Base-by-base conservation (phyloP, 192 early-diverging fungal species). In the Coemansia sp. region DNA sequence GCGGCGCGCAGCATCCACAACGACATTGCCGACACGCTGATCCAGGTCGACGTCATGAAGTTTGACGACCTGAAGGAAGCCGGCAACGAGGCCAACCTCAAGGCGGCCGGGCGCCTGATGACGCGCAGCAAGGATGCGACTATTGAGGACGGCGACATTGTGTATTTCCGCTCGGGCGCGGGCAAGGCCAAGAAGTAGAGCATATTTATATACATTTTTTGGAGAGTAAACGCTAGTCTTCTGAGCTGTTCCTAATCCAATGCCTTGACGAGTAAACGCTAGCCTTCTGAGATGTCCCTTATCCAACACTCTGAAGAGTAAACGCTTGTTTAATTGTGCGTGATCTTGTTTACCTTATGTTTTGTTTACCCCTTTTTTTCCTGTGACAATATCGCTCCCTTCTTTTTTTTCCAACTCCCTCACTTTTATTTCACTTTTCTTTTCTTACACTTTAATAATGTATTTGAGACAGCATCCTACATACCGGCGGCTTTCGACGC, bases 71-170 rank as follows among this genome's bases (percentile, higher is more conserved):
- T 98, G 48, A 83, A 89, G 70, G 89, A 88, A 60, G 71, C 86
- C 1, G 91, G 90, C n/a, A 73, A 77, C n/a, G 95, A 97, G 73
- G 73, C 81, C 47, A 91, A 91, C 31, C 94, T 99, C 44, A 98
- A 95, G 84, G 87, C 88, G 28, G 86, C 83, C 9, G 96, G 96
- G 40, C 94, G 93, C 82, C 95, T 93, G 75, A 58, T 85, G 27
- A 87, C 87, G 66, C 92, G 97, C 80, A 94, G 97, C 49, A 92
- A 95, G 60, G 93, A 97, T 0, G 93, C 97, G 44, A 71, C 90
- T 35, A 92, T 98, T 42, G 83, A 91, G 64, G 94, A 95, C 69
- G 97, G 95, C 42, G 96, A 97, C 67, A 89, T 98, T 23, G 88
- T 95, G 42, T 88, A 86, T 69, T 89, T 90, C 84, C 74, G 74